Conservation (phyloP, 2,329 filamentous ascomycete species). For the Epichloe glyceriae region DNA sequence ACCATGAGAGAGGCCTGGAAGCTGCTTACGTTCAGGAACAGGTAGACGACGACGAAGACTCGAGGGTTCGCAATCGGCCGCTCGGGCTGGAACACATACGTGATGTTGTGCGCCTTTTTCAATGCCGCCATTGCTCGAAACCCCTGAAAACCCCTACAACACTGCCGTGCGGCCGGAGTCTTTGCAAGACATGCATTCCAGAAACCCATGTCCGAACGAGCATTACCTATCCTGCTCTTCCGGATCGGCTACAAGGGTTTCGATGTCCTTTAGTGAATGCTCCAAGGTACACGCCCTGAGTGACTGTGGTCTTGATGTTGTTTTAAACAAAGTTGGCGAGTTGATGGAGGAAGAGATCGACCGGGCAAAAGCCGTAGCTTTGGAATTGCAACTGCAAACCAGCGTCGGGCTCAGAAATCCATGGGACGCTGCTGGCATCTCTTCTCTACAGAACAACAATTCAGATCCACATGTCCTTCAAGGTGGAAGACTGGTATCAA, state of each 20-base stretch:
- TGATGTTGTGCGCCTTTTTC: slow-evolving; percentile 51
- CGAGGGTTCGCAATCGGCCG: background rate
- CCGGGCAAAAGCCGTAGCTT: slow-evolving; percentile 21
- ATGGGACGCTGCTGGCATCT: slow-evolving; percentile 27
- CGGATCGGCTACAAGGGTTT: slow-evolving; percentile 56
- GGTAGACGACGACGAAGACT: background rate
- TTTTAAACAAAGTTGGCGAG: slow-evolving; percentile 57
- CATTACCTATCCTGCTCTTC: slow-evolving; percentile 64
- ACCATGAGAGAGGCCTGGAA: background rate
- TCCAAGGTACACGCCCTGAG: slow-evolving; percentile 57
- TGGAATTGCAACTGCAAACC: slow-evolving; percentile 18
- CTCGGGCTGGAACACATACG: slow-evolving; percentile 11
- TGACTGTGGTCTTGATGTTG: slow-evolving; percentile 68
- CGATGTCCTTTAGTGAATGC: slow-evolving; percentile 58
- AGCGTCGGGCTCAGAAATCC: slow-evolving; percentile 24
- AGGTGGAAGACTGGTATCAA: slow-evolving; percentile 50
- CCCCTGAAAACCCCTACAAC: slow-evolving; percentile 58
- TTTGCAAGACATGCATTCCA: slow-evolving; percentile 68
- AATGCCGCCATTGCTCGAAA: slow-evolving; percentile 62
- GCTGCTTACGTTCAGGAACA: background rate
- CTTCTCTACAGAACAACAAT: slow-evolving; percentile 25
- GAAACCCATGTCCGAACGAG: slow-evolving; percentile 48
- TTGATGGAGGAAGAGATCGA: slow-evolving; percentile 42
- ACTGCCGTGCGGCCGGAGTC: slow-evolving; percentile 66
- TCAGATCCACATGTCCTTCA: slow-evolving; percentile 24